Conservation (phyloP, 225 moss, liverwort and hornwort species). For the Rhytidiadelphus loreus region DNA sequence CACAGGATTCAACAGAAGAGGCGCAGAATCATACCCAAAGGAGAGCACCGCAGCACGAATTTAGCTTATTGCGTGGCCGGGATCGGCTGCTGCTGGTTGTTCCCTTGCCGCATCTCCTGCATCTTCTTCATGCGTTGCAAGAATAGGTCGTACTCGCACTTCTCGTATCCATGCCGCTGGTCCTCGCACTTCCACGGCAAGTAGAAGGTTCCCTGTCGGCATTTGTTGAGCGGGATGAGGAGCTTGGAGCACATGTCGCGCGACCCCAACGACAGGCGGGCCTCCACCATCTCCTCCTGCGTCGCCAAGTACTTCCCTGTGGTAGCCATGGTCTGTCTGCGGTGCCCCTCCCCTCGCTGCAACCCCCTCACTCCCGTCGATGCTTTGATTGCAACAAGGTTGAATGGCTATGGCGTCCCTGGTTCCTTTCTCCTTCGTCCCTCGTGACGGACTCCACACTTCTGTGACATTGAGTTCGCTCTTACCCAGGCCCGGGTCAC, state of each 20-base stretch:
- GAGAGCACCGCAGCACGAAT: neutral
- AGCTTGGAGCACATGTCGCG: conserved; percentile 63
- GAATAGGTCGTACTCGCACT: conserved; percentile 74
- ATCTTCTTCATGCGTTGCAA: conserved; percentile 65
- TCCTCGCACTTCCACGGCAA: conserved; percentile 80
- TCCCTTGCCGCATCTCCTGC: conserved; percentile 36
- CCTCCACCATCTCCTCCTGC: conserved; percentile 59
- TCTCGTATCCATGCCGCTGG: conserved; percentile 61
- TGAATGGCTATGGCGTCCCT: neutral
- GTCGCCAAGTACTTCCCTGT: conserved; percentile 34
- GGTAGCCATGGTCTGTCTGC: neutral
- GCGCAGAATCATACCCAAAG: neutral
- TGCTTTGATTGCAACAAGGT: neutral
- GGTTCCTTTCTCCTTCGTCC: neutral
- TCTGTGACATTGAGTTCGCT: neutral
- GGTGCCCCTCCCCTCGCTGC: neutral
- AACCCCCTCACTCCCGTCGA: neutral
- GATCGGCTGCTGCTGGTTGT: neutral
- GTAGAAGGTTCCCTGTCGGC: conserved; percentile 35
- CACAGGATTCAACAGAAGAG: neutral
- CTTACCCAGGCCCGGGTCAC: neutral
- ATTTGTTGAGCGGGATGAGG: conserved; percentile 70
- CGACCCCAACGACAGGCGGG: conserved; percentile 42
- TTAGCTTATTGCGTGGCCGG: conserved; percentile 4
- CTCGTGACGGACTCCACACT: neutral